A percentile compares a stretch with the other conserved stretches of the same genome.
These are phyloP conservation scores for Rhodomyrtus tomentosa DNA, from an alignment of 345 rosid genomes.

Conservation along the genomic window DNA sequence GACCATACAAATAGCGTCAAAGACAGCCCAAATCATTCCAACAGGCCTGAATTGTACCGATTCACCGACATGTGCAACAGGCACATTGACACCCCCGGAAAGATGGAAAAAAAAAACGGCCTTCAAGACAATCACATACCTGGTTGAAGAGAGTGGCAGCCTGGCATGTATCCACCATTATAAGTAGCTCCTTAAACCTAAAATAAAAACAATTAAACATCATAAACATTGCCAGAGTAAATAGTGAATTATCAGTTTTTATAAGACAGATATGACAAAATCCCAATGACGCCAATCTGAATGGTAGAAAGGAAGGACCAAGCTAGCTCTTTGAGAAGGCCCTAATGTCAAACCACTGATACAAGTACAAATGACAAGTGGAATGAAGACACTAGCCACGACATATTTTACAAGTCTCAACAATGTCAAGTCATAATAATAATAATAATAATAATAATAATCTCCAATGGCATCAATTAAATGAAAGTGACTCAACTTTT, in stretches of 20 bases:
- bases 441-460: neutral
- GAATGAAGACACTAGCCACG: neutral
- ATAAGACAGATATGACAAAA: neutral
- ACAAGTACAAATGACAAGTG: neutral
- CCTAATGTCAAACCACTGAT: neutral
- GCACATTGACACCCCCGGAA: neutral
- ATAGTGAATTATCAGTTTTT: neutral
- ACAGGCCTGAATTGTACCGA: neutral
- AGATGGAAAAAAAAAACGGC: neutral
- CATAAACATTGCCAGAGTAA: neutral
- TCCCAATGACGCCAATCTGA: neutral
- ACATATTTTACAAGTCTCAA: neutral
- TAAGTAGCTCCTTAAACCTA: conserved; percentile 94
- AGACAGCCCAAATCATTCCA: neutral
- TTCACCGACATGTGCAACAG: neutral
- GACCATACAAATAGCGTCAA: neutral
- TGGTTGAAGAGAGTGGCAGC: conserved; percentile 96
- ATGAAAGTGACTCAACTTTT: neutral
- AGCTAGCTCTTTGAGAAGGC: neutral
- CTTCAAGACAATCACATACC: conserved; percentile 23
- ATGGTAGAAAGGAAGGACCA: neutral
- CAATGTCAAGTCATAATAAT: neutral
- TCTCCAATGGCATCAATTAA: neutral
- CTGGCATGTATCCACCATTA: conserved; percentile 99
- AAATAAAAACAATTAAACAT: neutral